Evolutionary conservation across 129 eudicot species (phyloP).

Genomic region (Erigeron canadensis): DNA sequence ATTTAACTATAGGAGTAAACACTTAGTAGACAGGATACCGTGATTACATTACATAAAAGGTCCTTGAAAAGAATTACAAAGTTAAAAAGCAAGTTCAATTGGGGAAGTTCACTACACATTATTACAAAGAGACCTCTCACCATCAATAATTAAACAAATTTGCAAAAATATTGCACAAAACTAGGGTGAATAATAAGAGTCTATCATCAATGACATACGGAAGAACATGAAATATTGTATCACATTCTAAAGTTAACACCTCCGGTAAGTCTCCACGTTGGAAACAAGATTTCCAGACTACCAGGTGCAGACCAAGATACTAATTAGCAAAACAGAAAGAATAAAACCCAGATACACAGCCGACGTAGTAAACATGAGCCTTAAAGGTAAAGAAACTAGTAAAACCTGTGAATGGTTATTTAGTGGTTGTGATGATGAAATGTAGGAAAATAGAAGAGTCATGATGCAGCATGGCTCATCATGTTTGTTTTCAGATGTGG

Average conservation of each 20-base stretch:
- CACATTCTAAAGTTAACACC: constrained; percentile 54
- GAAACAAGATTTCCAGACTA: constrained; percentile 44
- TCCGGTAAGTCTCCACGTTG: constrained; percentile 63
- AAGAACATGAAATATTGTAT: constrained; percentile 30
- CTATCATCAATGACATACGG: constrained; percentile 26
- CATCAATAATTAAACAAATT: constrained; percentile 6
- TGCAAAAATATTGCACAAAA: constrained; percentile 25
- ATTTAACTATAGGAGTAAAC: too few species aligned
- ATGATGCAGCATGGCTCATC: constrained; percentile 10
- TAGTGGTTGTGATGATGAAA: constrained; percentile 31
- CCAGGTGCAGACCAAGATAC: constrained; percentile 72
- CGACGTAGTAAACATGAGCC: constrained; percentile 10
- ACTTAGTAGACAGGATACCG: too few species aligned
- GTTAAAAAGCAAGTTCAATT: constrained; percentile 7
- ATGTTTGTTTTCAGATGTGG: constrained; percentile 45
- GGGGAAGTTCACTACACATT: not conserved
- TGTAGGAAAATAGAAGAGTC: constrained; percentile 20
- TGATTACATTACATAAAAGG: too few species aligned
- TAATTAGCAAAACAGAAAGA: constrained; percentile 26
- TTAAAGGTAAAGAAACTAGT: constrained; percentile 19
- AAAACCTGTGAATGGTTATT: constrained; percentile 25
- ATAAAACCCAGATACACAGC: not conserved
- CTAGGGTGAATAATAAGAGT: constrained; percentile 17
- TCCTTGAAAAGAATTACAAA: too few species aligned
- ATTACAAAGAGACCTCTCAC: constrained; percentile 16